phyloP scores from a whole-genome alignment of 768 basidiomycete genomes.

The Rhizopogon roseolus region DNA sequence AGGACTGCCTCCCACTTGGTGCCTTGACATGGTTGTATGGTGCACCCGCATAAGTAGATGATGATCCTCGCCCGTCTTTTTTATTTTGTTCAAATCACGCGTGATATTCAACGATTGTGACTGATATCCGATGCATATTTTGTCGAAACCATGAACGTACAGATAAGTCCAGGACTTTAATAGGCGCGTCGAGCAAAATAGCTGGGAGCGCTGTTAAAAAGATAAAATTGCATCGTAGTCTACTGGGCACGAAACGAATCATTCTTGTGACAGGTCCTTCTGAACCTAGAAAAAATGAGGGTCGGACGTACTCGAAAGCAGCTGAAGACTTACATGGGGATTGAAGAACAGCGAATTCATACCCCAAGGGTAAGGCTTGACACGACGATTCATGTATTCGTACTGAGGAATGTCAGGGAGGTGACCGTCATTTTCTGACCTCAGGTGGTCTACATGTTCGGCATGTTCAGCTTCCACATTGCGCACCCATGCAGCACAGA shows the following conservation, averaged over 20 bases:
- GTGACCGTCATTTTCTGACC: slow-evolving; percentile 65
- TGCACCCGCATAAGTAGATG: too few relatives aligned
- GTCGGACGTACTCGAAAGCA: slow-evolving; percentile 1
- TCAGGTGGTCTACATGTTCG: slow-evolving; percentile 66
- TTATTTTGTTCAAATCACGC: too few relatives aligned
- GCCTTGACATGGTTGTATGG: too few relatives aligned
- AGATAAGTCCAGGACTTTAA: background rate
- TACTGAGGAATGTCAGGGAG: slow-evolving; percentile 69
- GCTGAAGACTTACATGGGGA: slow-evolving; percentile 47
- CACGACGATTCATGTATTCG: slow-evolving; percentile 71
- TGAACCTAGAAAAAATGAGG: slow-evolving; percentile 40
- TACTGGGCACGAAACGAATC: background rate
- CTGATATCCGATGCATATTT: too few relatives aligned
- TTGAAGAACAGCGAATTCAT: slow-evolving; percentile 82
- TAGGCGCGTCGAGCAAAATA: too few relatives aligned
- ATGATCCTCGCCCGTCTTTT: too few relatives aligned
- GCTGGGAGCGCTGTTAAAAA: background rate
- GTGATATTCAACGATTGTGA: too few relatives aligned
- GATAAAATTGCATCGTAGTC: background rate
- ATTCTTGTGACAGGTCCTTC: slow-evolving; percentile 50
- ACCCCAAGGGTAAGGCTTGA: slow-evolving; percentile 86
- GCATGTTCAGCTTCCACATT: slow-evolving; percentile 60
- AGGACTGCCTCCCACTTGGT: too few relatives aligned
- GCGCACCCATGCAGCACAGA: slow-evolving; percentile 39
- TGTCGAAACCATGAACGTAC: background rate